Evolutionary conservation across 208 protist genomes (phyloP).

Genomic region (Acanthamoeba castellanii): DNA sequence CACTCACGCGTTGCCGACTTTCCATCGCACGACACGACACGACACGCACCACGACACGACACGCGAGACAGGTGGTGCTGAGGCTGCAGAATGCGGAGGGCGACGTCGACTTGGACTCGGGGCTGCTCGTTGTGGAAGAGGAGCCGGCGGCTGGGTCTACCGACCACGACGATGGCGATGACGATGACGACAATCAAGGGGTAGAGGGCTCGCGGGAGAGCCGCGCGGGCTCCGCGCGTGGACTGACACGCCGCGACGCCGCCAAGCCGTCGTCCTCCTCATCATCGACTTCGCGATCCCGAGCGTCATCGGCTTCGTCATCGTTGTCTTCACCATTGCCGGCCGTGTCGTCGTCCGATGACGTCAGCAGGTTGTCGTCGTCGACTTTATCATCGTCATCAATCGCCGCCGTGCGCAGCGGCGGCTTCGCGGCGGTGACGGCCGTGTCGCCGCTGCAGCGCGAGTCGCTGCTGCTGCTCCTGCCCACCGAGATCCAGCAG

Average conservation of each 20-base stretch:
- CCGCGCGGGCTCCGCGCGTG: no score
- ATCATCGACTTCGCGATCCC: not conserved
- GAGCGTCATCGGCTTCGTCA: no score
- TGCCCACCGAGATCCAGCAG: constrained; percentile 44
- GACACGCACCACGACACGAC: no score
- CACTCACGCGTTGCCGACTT: not conserved
- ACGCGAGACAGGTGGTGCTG: no score
- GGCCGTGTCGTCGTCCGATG: not conserved
- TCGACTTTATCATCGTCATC: not conserved
- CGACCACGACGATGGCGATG: no score
- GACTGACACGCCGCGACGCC: not conserved
- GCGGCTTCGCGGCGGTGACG: not conserved
- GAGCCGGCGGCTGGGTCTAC: no score
- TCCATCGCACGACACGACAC: not conserved
- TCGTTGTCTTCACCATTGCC: no score
- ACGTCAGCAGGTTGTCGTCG: no score
- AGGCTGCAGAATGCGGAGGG: no score
- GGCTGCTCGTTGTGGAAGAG: no score
- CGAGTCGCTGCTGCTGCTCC: not conserved
- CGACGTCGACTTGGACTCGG: no score
- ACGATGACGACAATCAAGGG: not conserved
- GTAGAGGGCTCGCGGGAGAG: not conserved
- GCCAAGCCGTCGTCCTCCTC: not conserved
- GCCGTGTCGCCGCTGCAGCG: not conserved
- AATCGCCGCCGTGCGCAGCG: not conserved